These are phyloP conservation scores for Aspergillus homomorphus DNA, from an alignment of 495 filamentous ascomycete genomes.

Conservation along the genomic window DNA sequence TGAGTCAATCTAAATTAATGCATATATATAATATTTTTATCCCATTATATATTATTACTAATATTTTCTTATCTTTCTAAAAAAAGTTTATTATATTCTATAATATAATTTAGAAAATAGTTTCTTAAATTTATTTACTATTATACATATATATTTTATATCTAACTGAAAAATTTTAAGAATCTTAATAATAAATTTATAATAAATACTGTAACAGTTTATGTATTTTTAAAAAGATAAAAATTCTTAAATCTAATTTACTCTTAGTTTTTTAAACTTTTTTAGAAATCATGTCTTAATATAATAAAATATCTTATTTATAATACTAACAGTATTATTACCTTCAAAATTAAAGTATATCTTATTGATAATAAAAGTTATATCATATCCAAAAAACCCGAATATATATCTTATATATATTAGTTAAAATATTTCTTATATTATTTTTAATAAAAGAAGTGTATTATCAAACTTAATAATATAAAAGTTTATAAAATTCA, in stretches of 20 bases:
- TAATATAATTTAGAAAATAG: not conserved
- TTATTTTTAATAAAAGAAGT: too few relatives aligned
- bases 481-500: too few relatives aligned
- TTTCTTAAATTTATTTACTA: not conserved
- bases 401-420: too few relatives aligned
- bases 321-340: not conserved
- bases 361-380: not conserved
- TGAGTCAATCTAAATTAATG: not conserved
- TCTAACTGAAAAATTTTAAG: not conserved
- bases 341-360: not conserved
- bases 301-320: not conserved
- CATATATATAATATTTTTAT: constrained; percentile 2
- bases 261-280: not conserved
- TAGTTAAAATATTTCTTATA: too few relatives aligned
- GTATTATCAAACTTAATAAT: too few relatives aligned
- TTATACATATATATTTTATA: not conserved
- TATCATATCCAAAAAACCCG: too few relatives aligned
- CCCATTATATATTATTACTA: not conserved
- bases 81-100: not conserved
- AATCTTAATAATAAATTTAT: not conserved
- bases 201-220: not conserved
- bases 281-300: not conserved
- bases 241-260: not conserved
- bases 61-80: not conserved
- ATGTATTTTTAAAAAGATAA: not conserved